Base-by-base conservation (phyloP, 169 alveolate genomes). In the Cystoisospora suis region DNA sequence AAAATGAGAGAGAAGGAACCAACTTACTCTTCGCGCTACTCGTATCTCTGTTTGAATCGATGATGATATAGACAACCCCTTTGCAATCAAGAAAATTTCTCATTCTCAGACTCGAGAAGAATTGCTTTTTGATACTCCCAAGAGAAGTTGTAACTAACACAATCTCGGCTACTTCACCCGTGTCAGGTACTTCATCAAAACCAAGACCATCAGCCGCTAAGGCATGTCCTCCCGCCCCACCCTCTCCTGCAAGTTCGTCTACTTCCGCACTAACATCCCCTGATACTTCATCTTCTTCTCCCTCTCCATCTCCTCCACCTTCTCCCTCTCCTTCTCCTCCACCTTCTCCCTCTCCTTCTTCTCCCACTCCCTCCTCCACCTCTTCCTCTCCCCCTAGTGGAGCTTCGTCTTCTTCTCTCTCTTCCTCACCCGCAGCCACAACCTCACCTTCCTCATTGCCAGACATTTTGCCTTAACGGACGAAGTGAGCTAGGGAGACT, bases 41-140 rank as follows among this genome's bases (percentile, higher is more conserved):
- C 90, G 95, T 91, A 81, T 96, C 98, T 44, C 97, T 90, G 89
- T 96, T 96, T 75, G 97, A 94, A 88, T 96, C 98, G 75, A 96
- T 93, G 58, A 94, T 94, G 89, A 95, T 95, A 93, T 96, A 96
- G 29, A 96, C 95, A 36, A 95, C 95, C 88, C 97, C 98, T 91
- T 96, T 96, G 87, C 97, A 96, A 92, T 96, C 97, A 56, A 96
- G 93, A 44, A 96, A 83, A 81, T 96, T 95, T 85, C 92, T 96
- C 38, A 96, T 97, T 92, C 98, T 93, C 87, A 93, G 85, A 6
- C 98, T 95, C 70, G 95, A 94, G 88, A 95, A 96, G 90, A 94
- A 96, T 36, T 96, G 97, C 42, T 94, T 90, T 79, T 95, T 94
- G 53, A 95, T 88, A 46, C 98, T 96, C 17, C 97, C 97, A 61